phyloP scores from a whole-genome alignment of 371 early-diverging fungal genomes.

The Mortierella sp. region DNA sequence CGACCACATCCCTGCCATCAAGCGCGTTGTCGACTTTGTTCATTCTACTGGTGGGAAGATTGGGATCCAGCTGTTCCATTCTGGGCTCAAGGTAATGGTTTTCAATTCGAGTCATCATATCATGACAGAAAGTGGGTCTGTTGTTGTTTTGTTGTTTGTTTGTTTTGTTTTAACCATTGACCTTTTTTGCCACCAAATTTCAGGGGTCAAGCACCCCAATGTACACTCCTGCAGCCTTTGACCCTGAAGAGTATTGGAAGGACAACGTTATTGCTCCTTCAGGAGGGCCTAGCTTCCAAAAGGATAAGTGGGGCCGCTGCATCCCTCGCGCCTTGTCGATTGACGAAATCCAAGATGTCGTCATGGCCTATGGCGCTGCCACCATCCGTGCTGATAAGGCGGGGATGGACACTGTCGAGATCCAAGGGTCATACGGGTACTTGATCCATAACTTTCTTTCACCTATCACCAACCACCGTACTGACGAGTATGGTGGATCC shows the following conservation, averaged over 20 bases:
- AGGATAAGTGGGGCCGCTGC: slow-evolving; percentile 57
- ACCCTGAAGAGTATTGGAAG: slow-evolving; percentile 76
- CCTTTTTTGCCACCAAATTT: background rate
- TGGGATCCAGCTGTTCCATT: slow-evolving; percentile 87
- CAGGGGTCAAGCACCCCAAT: slow-evolving; percentile 65
- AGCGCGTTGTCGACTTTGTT: slow-evolving; percentile 77
- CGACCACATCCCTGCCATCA: slow-evolving; percentile 76
- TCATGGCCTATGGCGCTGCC: slow-evolving; percentile 76
- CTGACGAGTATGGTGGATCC: slow-evolving; percentile 86
- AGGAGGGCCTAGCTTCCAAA: slow-evolving; percentile 59
- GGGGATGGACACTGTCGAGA: slow-evolving; percentile 88
- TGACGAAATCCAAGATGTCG: slow-evolving; percentile 72
- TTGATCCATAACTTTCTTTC: slow-evolving; percentile 84
- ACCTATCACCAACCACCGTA: slow-evolving; percentile 85
- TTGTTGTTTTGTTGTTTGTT: background rate
- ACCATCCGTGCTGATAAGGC: slow-evolving; percentile 79
- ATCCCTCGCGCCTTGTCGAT: slow-evolving; percentile 73
- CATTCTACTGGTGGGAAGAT: slow-evolving; percentile 73
- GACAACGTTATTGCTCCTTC: slow-evolving; percentile 81
- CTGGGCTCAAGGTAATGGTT: slow-evolving; percentile 76
- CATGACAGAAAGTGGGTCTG: background rate
- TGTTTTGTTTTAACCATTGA: background rate
- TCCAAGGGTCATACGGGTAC: slow-evolving; percentile 85
- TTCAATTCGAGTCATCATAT: too few species aligned
- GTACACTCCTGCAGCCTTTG: slow-evolving; percentile 25